Base-by-base conservation (phyloP, 202 grass and related monocot genomes). In the Bolboschoenoplectus hybrid region DNA sequence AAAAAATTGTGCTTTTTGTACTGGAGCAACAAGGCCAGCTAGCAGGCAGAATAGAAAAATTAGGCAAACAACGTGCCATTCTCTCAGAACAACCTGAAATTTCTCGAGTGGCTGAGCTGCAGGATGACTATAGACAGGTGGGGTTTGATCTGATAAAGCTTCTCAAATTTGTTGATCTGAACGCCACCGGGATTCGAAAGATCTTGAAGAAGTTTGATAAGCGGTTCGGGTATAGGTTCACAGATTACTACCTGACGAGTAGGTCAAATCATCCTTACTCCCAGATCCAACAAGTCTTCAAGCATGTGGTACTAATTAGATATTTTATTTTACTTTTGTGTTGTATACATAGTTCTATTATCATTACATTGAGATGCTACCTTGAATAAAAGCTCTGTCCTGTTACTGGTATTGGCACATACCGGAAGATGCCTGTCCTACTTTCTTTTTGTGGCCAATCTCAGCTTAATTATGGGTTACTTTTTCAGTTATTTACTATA, bases 161-260 rank as follows among this genome's bases (percentile, higher is more conserved):
- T 85, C 91, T 98, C 65, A 98, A 89, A 90, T 98, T 98, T 44
- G 97, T 98, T 60, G 97, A 98, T 82, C 73, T 98, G 85, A 95
- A 98, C 88, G 93, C 97, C 69, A 98, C 91, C 57, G 93, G 93
- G 45, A 95, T 98, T 82, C 83, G 93, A 80, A 98, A 98, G 85
- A 98, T 98, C 61, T 85, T 98, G 93, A 98, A 98, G 91, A 98
- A 98, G 69, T 96, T 98, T 64, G 97, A 98, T 89, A 98, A 96
- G 74, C 84, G 91, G 14, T 98, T 98, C 3, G 83, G 91, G 63
- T 98, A 96, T 88, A 96, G 89, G 84, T 98, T 98, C 85, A 94
- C 93, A 26, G 93, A 96, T 94, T 96, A 94, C 47, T 98, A 96
- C 81, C 84, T 98, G 72, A 88, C 91, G 45, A 98, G 64, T 85